Conservation (phyloP, 768 basidiomycete genomes). For the Mycena maculata region DNA sequence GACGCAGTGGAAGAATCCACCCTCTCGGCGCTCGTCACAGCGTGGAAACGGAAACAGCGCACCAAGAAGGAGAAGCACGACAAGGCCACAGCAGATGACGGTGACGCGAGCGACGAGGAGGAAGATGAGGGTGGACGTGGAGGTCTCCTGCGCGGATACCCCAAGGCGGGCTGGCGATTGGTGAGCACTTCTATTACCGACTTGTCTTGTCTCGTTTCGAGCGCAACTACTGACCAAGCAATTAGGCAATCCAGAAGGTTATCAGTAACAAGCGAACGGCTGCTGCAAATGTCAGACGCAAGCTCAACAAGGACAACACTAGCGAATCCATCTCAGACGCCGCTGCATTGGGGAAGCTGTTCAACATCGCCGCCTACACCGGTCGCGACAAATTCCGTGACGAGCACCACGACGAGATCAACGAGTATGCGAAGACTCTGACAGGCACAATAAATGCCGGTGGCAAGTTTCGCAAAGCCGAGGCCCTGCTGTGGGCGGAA, state of each 20-base stretch:
- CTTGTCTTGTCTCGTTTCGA: neutral
- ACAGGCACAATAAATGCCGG: slow-evolving; percentile 2
- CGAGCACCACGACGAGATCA: neutral
- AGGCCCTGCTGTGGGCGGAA: slow-evolving; percentile 7
- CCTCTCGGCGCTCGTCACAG: slow-evolving; percentile 1
- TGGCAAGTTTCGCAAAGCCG: slow-evolving; percentile 25
- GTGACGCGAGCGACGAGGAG: neutral
- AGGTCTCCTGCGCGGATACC: slow-evolving; percentile 1
- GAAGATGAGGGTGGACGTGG: neutral
- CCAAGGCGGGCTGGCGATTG: slow-evolving; percentile 1
- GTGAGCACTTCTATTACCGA: neutral
- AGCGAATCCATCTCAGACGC: neutral
- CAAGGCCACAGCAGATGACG: neutral
- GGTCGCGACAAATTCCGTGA: slow-evolving; percentile 23
- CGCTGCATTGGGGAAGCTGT: neutral
- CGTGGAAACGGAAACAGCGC: neutral
- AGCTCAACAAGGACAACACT: neutral
- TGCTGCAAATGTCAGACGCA: too few relatives aligned
- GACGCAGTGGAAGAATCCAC: neutral
- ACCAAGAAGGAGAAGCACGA: neutral
- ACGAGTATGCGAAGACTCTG: slow-evolving; percentile 1
- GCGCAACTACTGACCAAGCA: too few relatives aligned
- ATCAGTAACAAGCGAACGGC: slow-evolving; percentile 23
- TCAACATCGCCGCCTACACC: neutral
- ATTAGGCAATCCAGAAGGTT: slow-evolving; percentile 29